Evolutionary conservation across 1,139 yeast species (phyloP).

Genomic region (Geotrichum phurueaensis): DNA sequence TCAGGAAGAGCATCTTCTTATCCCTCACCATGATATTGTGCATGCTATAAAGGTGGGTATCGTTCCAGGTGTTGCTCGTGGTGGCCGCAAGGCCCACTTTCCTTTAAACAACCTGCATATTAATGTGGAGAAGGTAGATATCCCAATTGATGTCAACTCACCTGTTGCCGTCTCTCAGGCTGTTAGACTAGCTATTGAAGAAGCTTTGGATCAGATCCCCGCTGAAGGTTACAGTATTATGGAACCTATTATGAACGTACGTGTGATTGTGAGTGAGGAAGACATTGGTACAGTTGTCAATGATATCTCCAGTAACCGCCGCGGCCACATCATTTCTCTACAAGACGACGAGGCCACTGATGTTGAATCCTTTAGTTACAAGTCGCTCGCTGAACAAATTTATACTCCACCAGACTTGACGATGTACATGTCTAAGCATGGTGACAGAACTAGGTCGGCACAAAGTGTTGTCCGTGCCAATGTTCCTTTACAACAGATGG

Average conservation of each 20-base stretch:
- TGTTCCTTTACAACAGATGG: constrained; percentile 84
- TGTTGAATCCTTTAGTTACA: constrained; percentile 23
- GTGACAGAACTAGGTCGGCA: constrained; percentile 25
- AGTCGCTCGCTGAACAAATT: constrained; percentile 30
- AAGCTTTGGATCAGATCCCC: constrained; percentile 35
- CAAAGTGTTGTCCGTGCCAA: constrained; percentile 60
- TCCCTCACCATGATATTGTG: constrained; percentile 26
- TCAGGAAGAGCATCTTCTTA: constrained; percentile 27
- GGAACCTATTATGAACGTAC: constrained; percentile 83
- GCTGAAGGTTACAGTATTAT: constrained; percentile 46
- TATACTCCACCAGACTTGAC: constrained; percentile 41
- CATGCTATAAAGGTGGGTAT: constrained; percentile 39
- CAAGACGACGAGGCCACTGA: constrained; percentile 29
- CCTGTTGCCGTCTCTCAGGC: constrained; percentile 41
- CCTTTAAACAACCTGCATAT: constrained; percentile 62
- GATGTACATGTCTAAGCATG: constrained; percentile 38
- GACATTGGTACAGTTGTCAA: constrained; percentile 80
- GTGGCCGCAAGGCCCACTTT: constrained; percentile 60
- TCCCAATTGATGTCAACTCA: constrained; percentile 50
- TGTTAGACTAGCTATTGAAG: constrained; percentile 42
- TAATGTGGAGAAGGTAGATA: constrained; percentile 45
- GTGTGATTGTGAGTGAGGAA: constrained; percentile 61
- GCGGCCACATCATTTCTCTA: constrained; percentile 56
- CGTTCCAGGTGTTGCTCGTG: constrained; percentile 66
- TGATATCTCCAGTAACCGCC: constrained; percentile 64